Base-by-base conservation (phyloP, 192 early-diverging fungal species). In the Chytriomyces hyalinus region DNA sequence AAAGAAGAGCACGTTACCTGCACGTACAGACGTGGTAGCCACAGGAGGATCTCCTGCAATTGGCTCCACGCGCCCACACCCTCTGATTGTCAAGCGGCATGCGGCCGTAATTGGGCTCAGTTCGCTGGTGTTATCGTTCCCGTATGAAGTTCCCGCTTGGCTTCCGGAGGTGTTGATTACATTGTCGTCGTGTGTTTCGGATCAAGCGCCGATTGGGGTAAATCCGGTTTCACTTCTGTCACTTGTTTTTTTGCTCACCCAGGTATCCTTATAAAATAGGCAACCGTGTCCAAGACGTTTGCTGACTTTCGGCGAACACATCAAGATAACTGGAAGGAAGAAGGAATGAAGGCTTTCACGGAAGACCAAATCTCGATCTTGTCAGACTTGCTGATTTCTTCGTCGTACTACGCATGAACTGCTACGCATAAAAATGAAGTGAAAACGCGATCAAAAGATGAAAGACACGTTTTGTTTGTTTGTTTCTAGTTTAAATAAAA, bases 291-390 rank as follows among this genome's bases (percentile, higher is more conserved):
- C 70, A 92, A 91, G 64, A 92, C 91, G 24, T 97, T 97, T 89
- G 90, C 95, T 6, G 95, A 98, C 74, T 98, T 98, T 78, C 87
- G 92, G 75, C 84, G 97, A 64, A 98, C 97, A 6, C 97, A 98
- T 77, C 93, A 94, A 70, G 97, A 98, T 75, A 93, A 92, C 8
- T 98, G 97, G 97, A 94, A 95, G 67, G 91, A 95, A 68, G 95
- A 98, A 72, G 53, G 59, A 2, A 88, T 89, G 79, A 83, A 84
- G 71, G 80, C 82, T 73, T 97, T 98, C 79, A 88, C 83, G 1
- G 87, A 87, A 36, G 89, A 92, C 28, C 93, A 98, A 80, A 75
- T 93, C 48, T 91, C 91, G 46, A 77, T 94, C 17, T 79, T 98
- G 62, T 90, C 91, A 8, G 96, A 98, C 83, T 91, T 98, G 89